Evolutionary conservation across 768 basidiomycete genomes (phyloP), one percentile per base, ranked within the genome.

Genomic region (Mycena albidolilacea): DNA sequence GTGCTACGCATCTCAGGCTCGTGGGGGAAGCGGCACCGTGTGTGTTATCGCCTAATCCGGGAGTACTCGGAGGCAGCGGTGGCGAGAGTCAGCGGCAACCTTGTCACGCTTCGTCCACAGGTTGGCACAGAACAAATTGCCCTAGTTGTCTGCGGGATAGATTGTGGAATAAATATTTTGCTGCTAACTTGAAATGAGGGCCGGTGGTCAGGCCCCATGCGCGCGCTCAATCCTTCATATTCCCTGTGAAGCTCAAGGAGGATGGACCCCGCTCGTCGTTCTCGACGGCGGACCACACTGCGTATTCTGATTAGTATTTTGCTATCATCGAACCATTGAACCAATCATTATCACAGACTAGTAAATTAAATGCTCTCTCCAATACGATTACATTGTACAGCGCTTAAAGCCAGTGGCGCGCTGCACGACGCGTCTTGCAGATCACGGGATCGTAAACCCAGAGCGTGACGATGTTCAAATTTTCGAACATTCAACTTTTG

Each of bases 221-320:
- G 66, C 23, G 64, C 54, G 60, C 8, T 55, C 35, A 74, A 67
- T n/a, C 54, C 74, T 7, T 17, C 57, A 23, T 75, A 75, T 41
- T 44, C 39, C 74, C 74, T n/a, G 74, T 72, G 15, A 72, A 75
- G 54, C 50, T 75, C 30, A 64, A 62, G 67, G 74, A 75, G 37
- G 74, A 75, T 43, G 69, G n/a, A 19, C 38, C 70, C 19, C 59
- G 71, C 11, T 67, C 65, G 52, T 72, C 71, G 9, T 72, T 72
- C 37, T 64, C 63, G 8, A 52, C 19, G 37, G 10, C 19, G 48
- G 63, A 64, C 19, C 63, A 64, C 37, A 38, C 30, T 1, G 39
- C 50, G 19, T 69, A 69, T 62, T 62, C 68, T 12, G 68, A 69
- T 54, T 69, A 69, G 59, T 39, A 10, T 35, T 30, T 17, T 43